Conservation (phyloP, 176 grass and related monocot genomes). For the Eragrostis curvula region DNA sequence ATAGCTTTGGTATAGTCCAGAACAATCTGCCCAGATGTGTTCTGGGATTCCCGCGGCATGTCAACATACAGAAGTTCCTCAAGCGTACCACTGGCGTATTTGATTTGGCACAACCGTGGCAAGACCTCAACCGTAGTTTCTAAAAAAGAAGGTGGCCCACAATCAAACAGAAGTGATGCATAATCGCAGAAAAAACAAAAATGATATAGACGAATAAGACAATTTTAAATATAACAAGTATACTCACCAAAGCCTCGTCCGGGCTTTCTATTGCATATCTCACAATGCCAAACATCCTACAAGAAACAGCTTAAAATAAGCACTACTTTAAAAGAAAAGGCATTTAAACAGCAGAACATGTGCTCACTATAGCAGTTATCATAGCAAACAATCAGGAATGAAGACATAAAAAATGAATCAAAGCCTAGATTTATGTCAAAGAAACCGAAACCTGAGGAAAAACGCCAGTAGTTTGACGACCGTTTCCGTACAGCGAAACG, state of each 20-base stretch:
- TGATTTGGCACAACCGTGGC: constrained; percentile 93
- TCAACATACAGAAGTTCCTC: constrained; percentile 97
- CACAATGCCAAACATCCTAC: constrained; percentile 98
- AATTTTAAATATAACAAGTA: constrained; percentile 20
- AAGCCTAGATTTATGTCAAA: not conserved
- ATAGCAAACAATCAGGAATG: not conserved
- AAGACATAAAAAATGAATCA: not conserved
- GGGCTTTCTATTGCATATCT: constrained; percentile 92
- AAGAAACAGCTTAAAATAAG: constrained; percentile 36
- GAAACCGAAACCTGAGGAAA: constrained; percentile 78
- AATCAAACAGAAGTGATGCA: not conserved
- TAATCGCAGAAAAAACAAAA: not conserved
- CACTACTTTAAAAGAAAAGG: not conserved
- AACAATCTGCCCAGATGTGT: constrained; percentile 88
- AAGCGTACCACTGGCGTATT: constrained; percentile 95
- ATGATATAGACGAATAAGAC: not conserved
- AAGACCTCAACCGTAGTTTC: constrained; percentile 98
- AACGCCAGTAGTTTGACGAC: constrained; percentile 98
- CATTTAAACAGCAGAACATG: not conserved
- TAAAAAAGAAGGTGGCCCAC: constrained; percentile 37
- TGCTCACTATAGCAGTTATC: not conserved
- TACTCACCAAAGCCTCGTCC: constrained; percentile 93
- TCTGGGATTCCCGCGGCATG: constrained; percentile 94
- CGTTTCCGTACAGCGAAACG: constrained; percentile 93
- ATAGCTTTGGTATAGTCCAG: constrained; percentile 97